Conservation (phyloP, 805 yeast genomes). For the Yarrowia osloensis region DNA sequence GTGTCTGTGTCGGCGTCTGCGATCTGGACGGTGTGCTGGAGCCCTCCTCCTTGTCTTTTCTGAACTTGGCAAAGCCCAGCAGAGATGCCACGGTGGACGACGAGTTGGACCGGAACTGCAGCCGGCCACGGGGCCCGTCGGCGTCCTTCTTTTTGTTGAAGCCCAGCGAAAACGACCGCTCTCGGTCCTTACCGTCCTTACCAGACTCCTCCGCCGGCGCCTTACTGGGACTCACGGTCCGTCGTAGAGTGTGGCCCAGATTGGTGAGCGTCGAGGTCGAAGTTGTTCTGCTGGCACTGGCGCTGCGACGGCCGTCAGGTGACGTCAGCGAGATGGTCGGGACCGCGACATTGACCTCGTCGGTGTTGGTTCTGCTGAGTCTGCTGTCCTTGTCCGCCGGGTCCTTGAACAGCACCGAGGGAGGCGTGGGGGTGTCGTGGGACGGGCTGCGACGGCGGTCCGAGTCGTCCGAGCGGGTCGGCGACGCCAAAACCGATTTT, state of each 20-base stretch:
- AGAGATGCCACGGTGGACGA: constrained; percentile 28
- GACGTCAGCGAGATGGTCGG: constrained; percentile 19
- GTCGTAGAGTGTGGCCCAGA: constrained; percentile 2
- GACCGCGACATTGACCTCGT: constrained; percentile 13
- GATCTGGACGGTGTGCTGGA: not conserved
- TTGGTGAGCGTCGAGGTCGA: constrained; percentile 1
- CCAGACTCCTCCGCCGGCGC: not conserved
- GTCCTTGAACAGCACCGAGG: not conserved
- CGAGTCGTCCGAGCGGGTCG: constrained; percentile 18
- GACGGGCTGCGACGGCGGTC: constrained; percentile 3
- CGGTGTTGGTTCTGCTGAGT: not conserved
- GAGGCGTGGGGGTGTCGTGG: not conserved
- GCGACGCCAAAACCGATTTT: constrained; percentile 24
- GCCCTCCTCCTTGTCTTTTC: constrained; percentile 13
- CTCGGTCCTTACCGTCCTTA: not conserved
- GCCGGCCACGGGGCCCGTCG: constrained; percentile 9
- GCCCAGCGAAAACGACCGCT: constrained; percentile 20
- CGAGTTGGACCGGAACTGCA: constrained; percentile 27
- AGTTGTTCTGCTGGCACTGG: not conserved
- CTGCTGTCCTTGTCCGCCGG: not conserved
- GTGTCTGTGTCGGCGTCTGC: not conserved
- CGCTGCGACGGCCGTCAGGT: not conserved
- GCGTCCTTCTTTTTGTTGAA: constrained; percentile 19
- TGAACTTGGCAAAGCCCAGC: constrained; percentile 17
- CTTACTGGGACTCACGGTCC: constrained; percentile 9